Evolutionary conservation across 768 basidiomycete genomes (phyloP), one percentile per base, ranked within the genome.

Genomic region (Tulasnella sp.): DNA sequence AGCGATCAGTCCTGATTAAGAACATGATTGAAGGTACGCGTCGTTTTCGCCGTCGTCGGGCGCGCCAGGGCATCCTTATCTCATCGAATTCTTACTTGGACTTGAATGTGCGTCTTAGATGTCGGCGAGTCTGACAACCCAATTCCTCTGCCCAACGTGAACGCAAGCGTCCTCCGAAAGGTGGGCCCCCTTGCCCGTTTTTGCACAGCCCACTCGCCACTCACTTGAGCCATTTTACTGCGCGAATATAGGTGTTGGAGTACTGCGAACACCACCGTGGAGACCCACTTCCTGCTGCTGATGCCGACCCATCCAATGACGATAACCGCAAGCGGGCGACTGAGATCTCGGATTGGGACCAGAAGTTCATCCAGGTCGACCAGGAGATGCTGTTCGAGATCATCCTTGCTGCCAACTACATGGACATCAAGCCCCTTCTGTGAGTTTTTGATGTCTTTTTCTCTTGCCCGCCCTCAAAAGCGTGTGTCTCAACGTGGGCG

Each of bases 331-430:
- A 97, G 86, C 93, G 96, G 85, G 97, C 96, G n/a, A 96, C 96
- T 21, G 97, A 99, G 82, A 99, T 99, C 86, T 92, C 92, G 81
- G 98, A 99, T 85, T 99, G 98, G 98, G 98, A 99, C 87, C 94
- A 97, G 85, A 98, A 98, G 87, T 98, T 97, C 85, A 97, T 97
- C 86, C 93, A 92, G 68, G 98, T 99, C 80, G 98, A 99, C 88
- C 98, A 99, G 87, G 98, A 99, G 87, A 99, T 99, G 97, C 90
- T 99, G 8, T 99, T 99, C 82, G 98, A 99, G 88, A 99, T 99
- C 85, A 99, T 99, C 85, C 92, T 99, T 78, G 98, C 98, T 14
- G 98, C 98, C 82, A 99, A 99, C 88, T 99, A 99, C 87, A 93
- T 99, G 82, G 98, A 99, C 84, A 99, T 99, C 90, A 99, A 99